A percentile compares a stretch with the other conserved stretches of the same genome.
Evolutionary conservation across 371 early-diverging fungal genomes (phyloP).

Genomic region (Rhizopus arrhizus): DNA sequence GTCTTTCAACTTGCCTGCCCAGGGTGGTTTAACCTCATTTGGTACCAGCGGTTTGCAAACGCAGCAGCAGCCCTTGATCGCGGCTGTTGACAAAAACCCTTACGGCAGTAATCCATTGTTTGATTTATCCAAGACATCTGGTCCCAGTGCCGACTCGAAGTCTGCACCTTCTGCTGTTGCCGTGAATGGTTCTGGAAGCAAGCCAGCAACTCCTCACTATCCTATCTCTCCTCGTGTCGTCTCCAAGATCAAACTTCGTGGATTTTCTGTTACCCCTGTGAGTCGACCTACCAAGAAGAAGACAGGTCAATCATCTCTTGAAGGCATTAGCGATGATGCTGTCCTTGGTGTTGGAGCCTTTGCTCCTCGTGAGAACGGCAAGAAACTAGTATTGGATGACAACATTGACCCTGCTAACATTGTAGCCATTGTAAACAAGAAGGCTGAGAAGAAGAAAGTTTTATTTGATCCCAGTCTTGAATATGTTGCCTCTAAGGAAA

Average conservation of each 20-base stretch:
- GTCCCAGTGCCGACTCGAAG: slow-evolving; percentile 33
- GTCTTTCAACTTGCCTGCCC: slow-evolving; percentile 44
- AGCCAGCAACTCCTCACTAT: slow-evolving; percentile 57
- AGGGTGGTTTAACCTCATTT: slow-evolving; percentile 49
- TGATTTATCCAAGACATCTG: slow-evolving; percentile 40
- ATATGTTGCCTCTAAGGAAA: slow-evolving; percentile 27
- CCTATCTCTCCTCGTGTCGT: slow-evolving; percentile 70
- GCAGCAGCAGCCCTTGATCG: slow-evolving; percentile 59
- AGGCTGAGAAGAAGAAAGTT: slow-evolving; percentile 23
- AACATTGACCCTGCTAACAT: slow-evolving; percentile 31
- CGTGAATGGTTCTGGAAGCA: slow-evolving; percentile 47
- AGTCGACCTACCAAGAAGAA: slow-evolving; percentile 30
- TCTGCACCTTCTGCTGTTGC: slow-evolving; percentile 54
- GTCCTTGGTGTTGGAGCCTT: slow-evolving; percentile 70
- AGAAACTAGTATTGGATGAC: slow-evolving; percentile 63
- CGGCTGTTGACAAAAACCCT: slow-evolving; percentile 79
- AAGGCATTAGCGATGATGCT: slow-evolving; percentile 67
- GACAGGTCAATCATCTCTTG: slow-evolving; percentile 24
- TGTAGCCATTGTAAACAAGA: slow-evolving; percentile 34
- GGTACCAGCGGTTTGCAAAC: slow-evolving; percentile 42
- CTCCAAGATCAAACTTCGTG: slow-evolving; percentile 71
- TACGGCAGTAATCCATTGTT: slow-evolving; percentile 86
- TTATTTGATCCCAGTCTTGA: slow-evolving; percentile 39
- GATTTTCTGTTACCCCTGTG: slow-evolving; percentile 48
- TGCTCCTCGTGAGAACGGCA: slow-evolving; percentile 73